Conservation (phyloP, 148 eudicot genomes). For the Cornus kousa region DNA sequence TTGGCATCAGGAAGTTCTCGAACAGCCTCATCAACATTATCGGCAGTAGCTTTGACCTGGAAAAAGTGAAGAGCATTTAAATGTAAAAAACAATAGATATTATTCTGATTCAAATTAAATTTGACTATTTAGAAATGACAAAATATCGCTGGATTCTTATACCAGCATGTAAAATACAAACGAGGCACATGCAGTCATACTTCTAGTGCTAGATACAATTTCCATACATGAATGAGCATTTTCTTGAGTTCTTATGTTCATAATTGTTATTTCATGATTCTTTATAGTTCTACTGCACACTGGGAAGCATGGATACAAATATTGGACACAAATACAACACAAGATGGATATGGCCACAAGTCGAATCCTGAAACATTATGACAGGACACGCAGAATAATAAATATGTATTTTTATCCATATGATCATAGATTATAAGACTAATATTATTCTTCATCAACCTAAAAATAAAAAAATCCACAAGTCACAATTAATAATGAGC, state of each 20-base stretch:
- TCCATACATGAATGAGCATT: background rate
- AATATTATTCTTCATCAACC: no score
- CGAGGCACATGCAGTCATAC: background rate
- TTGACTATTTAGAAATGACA: background rate
- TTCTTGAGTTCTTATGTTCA: background rate
- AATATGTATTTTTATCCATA: no score
- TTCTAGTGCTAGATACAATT: background rate
- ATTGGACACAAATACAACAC: no score
- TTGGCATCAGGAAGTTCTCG: slow-evolving; percentile 99
- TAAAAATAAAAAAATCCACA: no score
- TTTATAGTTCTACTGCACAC: background rate
- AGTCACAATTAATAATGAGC: no score
- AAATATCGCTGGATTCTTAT: background rate
- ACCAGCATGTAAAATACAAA: background rate
- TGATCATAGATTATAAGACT: no score
- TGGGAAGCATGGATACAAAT: no score
- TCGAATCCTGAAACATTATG: no score
- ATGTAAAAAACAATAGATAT: background rate
- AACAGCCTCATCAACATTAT: slow-evolving; percentile 94
- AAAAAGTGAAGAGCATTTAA: background rate
- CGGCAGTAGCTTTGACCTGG: slow-evolving; percentile 97
- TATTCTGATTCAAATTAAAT: background rate
- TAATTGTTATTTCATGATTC: background rate
- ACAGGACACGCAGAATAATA: no score
- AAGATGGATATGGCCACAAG: no score